These are phyloP conservation scores for Pseudofabraea citricarpa DNA, from an alignment of 2,329 filamentous ascomycete species.

Conservation along the genomic window DNA sequence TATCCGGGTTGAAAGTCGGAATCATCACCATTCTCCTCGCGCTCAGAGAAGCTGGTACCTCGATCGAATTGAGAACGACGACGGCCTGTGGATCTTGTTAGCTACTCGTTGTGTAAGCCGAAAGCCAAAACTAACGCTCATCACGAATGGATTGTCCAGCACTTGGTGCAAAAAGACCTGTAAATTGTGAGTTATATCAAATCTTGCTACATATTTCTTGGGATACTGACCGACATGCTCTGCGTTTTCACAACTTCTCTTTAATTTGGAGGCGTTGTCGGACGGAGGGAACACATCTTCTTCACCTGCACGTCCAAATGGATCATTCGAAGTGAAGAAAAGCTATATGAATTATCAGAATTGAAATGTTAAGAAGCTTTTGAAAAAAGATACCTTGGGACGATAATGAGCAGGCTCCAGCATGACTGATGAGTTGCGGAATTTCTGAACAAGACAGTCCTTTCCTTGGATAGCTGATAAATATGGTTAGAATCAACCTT, in stretches of 20 bases:
- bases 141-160: slow-evolving; percentile 68
- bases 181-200: slow-evolving; percentile 8
- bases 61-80: slow-evolving; percentile 75
- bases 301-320: slow-evolving; percentile 60
- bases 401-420: slow-evolving; percentile 75
- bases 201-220: background rate
- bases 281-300: slow-evolving; percentile 74
- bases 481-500: too few species aligned
- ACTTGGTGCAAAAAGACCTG: slow-evolving; percentile 76
- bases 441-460: slow-evolving; percentile 88
- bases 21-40: slow-evolving; percentile 22
- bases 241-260: slow-evolving; percentile 81
- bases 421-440: slow-evolving; percentile 96
- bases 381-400: slow-evolving; percentile 60
- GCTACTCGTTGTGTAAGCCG: slow-evolving; percentile 20
- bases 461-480: slow-evolving; percentile 78
- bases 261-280: slow-evolving; percentile 84
- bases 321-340: slow-evolving; percentile 46
- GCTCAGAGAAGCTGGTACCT: slow-evolving; percentile 65
- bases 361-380: slow-evolving; percentile 38
- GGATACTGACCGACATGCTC: slow-evolving; percentile 67
- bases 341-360: slow-evolving; percentile 45
- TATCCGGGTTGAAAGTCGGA: background rate
- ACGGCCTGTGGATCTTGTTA: background rate
- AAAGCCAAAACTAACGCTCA: slow-evolving; percentile 58